Conservation (phyloP, 176 grass and related monocot genomes). For the Hordeum marinum region DNA sequence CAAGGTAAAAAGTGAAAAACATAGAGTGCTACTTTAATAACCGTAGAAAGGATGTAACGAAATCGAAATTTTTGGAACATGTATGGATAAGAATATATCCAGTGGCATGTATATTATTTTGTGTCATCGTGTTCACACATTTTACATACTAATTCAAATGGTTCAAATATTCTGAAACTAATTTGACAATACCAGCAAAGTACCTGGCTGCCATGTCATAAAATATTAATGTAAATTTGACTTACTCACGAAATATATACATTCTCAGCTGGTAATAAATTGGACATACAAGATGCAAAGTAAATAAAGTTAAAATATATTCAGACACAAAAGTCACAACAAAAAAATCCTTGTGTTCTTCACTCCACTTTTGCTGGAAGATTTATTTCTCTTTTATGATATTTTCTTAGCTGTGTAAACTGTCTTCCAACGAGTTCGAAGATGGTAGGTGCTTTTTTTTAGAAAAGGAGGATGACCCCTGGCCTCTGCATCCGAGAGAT, state of each 20-base stretch:
- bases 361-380: background rate
- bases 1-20: background rate
- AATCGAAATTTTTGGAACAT: background rate
- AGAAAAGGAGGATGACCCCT: too few species aligned
- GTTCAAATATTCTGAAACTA: background rate
- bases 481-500: too few species aligned
- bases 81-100: background rate
- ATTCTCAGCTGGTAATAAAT: background rate
- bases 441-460: background rate
- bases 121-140: background rate
- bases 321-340: too few species aligned
- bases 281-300: background rate
- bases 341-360: background rate
- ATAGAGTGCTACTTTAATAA: background rate
- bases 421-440: background rate
- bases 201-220: background rate
- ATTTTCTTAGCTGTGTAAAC: background rate
- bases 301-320: background rate
- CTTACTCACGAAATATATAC: background rate
- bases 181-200: background rate
- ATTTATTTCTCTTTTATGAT: background rate
- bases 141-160: background rate
- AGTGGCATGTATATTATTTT: background rate
- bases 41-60: background rate
- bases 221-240: background rate